phyloP scores from a whole-genome alignment of 352 stramenopile species.

The Pythium folliculosum region DNA sequence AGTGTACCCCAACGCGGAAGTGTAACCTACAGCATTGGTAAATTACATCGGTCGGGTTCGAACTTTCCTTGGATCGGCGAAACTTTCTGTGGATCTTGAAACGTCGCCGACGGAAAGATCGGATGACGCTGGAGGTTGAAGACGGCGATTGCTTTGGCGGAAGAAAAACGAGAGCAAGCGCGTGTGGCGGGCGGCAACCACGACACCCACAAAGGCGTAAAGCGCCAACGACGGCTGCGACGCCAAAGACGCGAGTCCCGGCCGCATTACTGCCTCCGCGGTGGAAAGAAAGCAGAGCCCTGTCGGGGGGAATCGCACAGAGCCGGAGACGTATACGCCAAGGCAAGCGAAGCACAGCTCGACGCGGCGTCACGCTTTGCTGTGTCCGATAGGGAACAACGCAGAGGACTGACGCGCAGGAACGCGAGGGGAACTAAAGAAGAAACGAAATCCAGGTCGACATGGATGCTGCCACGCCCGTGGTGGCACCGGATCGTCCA shows the following conservation, averaged over 20 bases:
- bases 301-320: not conserved
- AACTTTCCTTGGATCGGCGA: not conserved
- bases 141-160: not conserved
- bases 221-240: no score
- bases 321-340: not conserved
- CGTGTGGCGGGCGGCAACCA: not conserved
- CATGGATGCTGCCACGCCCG: not conserved
- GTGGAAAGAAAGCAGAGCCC: conserved; percentile 1
- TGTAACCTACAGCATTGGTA: conserved; percentile 2
- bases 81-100: conserved; percentile 28
- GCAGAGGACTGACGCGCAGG: not conserved
- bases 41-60: not conserved
- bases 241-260: not conserved
- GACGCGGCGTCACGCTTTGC: not conserved
- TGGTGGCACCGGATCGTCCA: not conserved
- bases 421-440: not conserved
- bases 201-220: no score
- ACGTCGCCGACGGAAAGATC: conserved; percentile 15
- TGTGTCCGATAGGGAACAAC: not conserved
- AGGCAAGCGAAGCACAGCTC: not conserved
- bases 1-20: not conserved
- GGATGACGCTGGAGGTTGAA: not conserved
- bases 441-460: not conserved
- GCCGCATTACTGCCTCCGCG: not conserved
- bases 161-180: not conserved